Base-by-base conservation (phyloP, 2,329 filamentous ascomycete genomes). In the Neofusicoccum sp. region DNA sequence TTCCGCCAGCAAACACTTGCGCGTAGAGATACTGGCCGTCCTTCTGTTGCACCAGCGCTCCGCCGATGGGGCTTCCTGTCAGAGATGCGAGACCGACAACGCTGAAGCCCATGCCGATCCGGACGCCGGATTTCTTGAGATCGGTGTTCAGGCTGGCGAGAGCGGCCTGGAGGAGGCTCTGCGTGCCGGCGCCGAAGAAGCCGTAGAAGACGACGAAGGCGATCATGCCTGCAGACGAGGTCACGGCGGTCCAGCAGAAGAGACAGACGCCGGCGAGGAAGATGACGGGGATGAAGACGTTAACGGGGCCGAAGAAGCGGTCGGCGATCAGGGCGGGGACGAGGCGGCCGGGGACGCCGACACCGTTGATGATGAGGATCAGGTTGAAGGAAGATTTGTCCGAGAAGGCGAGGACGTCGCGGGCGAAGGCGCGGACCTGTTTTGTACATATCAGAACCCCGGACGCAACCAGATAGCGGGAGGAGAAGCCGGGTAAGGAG, bases 311-410 rank as follows among this genome's bases (percentile, higher is more conserved):
- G 41, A 80, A 64, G 52, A 65, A 70, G 33, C 69, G 71, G 56
- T 79, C 77, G 0, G 80, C 80, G 4, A 84, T 64, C 6, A 80
- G 74, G 3, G 79, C 78, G 0, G 81, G 82, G 0, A 83, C 68
- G 1, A 84, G 72, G 6, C 84, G 78, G 0, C 84, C 83, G 6
- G 81, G 74, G 76, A 63, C 41, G 11, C 61, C 61, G 9, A 63
- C 61, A 14, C 37, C 61, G n/a, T 56, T 56, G 39, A 52, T 54
- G 45, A 62, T 47, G 48, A 56, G 43, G 28, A 59, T 56, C 7
- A 63, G 59, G 29, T 54, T 48, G 59, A 54, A 54, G 12, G 37
- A 52, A 29, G 22, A 77, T 67, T 87, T 89, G 66, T 84, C 86
- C 0, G 84, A 83, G 1, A 89, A 72, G 0, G 80, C 77, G 2